These are phyloP conservation scores for Metarhizium sp. DNA, from an alignment of 2,329 filamentous ascomycete genomes.

Conservation along the genomic window DNA sequence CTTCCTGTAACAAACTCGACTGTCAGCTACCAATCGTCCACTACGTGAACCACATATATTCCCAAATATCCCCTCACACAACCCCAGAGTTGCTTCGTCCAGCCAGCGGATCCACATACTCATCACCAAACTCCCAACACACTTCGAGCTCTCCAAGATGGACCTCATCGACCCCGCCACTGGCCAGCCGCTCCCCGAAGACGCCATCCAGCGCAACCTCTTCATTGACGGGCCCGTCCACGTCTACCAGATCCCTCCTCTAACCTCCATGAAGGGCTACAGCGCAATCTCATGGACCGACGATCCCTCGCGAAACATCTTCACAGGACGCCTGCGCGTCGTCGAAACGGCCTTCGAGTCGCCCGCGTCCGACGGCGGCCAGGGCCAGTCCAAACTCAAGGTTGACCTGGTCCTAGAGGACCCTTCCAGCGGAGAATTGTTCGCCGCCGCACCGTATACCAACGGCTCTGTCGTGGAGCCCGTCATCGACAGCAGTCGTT, in stretches of 20 bases:
- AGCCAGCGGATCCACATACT: background rate
- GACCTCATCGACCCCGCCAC: slow-evolving; percentile 62
- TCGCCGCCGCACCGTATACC: slow-evolving; percentile 76
- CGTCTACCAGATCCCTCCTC: slow-evolving; percentile 79
- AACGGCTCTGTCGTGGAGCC: slow-evolving; percentile 59
- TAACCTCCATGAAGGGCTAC: slow-evolving; percentile 71
- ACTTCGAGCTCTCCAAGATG: slow-evolving; percentile 24
- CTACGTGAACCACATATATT: too few species aligned
- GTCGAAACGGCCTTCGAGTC: slow-evolving; percentile 59
- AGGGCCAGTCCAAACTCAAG: slow-evolving; percentile 41
- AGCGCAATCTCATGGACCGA: slow-evolving; percentile 68
- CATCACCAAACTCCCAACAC: background rate
- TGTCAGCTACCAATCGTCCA: background rate
- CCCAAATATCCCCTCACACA: too few species aligned
- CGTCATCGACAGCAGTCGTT: slow-evolving; percentile 68
- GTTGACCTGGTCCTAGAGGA: slow-evolving; percentile 76
- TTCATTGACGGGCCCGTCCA: slow-evolving; percentile 68
- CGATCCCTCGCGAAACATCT: slow-evolving; percentile 65
- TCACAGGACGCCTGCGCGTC: slow-evolving; percentile 72
- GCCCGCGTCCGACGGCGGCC: slow-evolving; percentile 6
- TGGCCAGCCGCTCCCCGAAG: slow-evolving; percentile 55
- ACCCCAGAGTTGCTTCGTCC: background rate
- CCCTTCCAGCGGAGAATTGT: slow-evolving; percentile 59
- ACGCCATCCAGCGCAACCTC: slow-evolving; percentile 78
- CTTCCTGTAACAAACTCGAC: background rate